Evolutionary conservation across 257 asterid genomes (phyloP).

Genomic region (Eucommia ulmoides): DNA sequence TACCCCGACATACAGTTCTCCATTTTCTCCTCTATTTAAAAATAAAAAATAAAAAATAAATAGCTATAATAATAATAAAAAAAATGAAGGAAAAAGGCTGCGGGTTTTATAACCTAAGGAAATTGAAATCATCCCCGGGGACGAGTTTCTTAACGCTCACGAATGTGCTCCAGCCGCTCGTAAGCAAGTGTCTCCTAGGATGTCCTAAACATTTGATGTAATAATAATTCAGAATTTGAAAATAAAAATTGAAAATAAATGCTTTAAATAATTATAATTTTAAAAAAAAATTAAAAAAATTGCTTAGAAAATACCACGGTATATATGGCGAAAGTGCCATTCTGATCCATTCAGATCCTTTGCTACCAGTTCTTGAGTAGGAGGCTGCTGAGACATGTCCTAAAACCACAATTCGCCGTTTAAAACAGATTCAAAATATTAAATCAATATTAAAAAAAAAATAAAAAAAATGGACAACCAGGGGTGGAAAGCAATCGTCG

Average conservation of each 20-base stretch:
- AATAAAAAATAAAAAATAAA: no score
- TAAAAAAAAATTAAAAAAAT: neutral
- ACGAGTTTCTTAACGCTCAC: constrained; percentile 9
- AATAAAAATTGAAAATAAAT: no score
- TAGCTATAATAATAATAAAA: neutral
- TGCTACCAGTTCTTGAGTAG: constrained; percentile 8
- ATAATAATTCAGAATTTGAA: no score
- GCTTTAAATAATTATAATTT: no score
- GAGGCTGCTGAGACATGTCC: constrained; percentile 6
- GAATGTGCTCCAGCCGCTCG: constrained; percentile 6
- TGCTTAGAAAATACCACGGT: constrained; percentile 12
- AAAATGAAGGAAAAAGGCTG: neutral
- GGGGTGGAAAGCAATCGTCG: constrained; percentile 1
- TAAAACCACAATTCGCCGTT: no score
- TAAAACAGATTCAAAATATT: no score
- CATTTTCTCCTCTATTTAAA: constrained; percentile 3
- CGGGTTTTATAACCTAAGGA: constrained; percentile 4
- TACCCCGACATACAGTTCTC: constrained; percentile 3
- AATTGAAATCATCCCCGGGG: constrained; percentile 8
- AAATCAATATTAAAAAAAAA: neutral
- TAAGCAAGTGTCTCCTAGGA: constrained; percentile 2
- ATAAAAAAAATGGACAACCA: neutral
- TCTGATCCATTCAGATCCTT: constrained; percentile 9
- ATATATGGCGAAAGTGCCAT: constrained; percentile 9
- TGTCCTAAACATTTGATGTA: neutral